phyloP scores from a whole-genome alignment of 257 asterid genomes.

The Ajuga chamaepitys region DNA sequence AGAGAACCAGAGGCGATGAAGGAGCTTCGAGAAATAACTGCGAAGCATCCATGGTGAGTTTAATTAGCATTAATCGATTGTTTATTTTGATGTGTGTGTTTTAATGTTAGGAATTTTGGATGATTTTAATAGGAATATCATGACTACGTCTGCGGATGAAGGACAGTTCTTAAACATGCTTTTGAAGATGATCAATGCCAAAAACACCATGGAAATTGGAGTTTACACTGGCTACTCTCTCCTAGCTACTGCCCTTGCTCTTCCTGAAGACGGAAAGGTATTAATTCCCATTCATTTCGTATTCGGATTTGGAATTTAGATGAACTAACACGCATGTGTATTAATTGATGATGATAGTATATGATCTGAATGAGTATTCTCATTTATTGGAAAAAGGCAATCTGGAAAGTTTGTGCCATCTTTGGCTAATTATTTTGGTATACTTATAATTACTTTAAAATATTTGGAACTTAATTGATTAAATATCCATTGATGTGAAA shows the following conservation, averaged over 20 bases:
- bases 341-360: no score
- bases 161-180: conserved; percentile 88
- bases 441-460: no score
- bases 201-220: conserved; percentile 90
- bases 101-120: background rate
- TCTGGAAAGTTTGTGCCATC: no score
- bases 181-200: conserved; percentile 73
- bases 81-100: background rate
- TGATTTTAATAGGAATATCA: conserved; percentile 45
- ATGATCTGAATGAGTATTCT: no score
- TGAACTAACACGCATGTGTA: no score
- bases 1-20: conserved; percentile 87
- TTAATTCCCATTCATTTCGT: no score
- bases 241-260: conserved; percentile 79
- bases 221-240: conserved; percentile 93
- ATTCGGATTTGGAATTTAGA: no score
- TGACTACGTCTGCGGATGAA: conserved; percentile 90
- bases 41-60: conserved; percentile 79
- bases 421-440: no score
- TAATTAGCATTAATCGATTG: no score
- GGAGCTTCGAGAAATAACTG: conserved; percentile 80
- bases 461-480: no score
- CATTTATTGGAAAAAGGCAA: no score
- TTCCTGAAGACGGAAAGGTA: conserved; percentile 81
- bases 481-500: no score